Conservation (phyloP, 306 rosid genomes). For the Vigna radiata region DNA sequence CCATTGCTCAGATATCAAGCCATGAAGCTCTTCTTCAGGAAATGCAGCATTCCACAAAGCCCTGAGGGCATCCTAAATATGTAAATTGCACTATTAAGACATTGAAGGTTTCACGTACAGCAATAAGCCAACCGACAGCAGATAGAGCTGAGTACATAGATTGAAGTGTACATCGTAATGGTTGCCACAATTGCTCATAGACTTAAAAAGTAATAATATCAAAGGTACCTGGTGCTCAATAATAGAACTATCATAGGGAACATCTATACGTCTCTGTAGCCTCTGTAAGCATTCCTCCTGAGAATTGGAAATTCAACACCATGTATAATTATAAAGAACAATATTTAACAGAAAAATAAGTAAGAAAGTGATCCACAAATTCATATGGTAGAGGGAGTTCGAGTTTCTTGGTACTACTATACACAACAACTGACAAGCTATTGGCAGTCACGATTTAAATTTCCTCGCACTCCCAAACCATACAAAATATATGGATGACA, state of each 20-base stretch:
- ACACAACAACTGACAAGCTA: slow-evolving; percentile 7
- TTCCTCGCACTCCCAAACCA: slow-evolving; percentile 26
- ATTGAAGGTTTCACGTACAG: background rate
- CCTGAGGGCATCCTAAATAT: slow-evolving; percentile 82
- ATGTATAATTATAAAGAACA: slow-evolving; percentile 15
- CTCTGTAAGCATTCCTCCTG: slow-evolving; percentile 92
- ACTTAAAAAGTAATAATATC: slow-evolving; percentile 21
- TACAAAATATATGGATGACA: slow-evolving; percentile 1
- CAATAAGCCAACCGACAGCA: slow-evolving; percentile 26
- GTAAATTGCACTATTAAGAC: slow-evolving; percentile 34
- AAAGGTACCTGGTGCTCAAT: slow-evolving; percentile 85
- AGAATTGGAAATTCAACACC: slow-evolving; percentile 41
- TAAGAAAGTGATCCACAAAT: slow-evolving; percentile 13
- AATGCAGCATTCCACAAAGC: slow-evolving; percentile 88
- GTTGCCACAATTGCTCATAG: slow-evolving; percentile 31
- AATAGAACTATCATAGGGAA: slow-evolving; percentile 78
- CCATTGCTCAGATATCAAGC: slow-evolving; percentile 98
- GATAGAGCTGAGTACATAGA: slow-evolving; percentile 23
- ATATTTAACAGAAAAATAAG: background rate
- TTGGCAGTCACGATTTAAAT: background rate
- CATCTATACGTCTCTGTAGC: slow-evolving; percentile 89
- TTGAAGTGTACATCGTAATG: slow-evolving; percentile 31
- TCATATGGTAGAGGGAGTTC: slow-evolving; percentile 23
- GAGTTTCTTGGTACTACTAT: slow-evolving; percentile 18
- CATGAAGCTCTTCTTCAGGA: slow-evolving; percentile 91